A percentile compares a stretch with the other conserved stretches of the same genome.
Conservation (phyloP, 1,139 yeast genomes). For the Debaryomyces nepalensis region DNA sequence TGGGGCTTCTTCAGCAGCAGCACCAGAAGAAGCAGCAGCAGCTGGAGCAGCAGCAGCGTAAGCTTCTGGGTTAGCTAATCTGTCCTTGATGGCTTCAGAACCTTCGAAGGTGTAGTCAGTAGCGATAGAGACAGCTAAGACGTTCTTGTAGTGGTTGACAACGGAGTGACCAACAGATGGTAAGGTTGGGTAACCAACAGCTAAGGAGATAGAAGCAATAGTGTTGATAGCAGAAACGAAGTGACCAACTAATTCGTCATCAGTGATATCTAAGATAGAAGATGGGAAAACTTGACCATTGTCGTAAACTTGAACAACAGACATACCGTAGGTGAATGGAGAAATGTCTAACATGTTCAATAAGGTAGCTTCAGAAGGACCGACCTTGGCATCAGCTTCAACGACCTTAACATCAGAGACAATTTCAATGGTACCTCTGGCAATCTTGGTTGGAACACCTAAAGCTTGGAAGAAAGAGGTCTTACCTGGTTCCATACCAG, state of each 20-base stretch:
- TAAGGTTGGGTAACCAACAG: slow-evolving; percentile 98
- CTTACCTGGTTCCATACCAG: slow-evolving; percentile 99
- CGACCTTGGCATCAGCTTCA: slow-evolving; percentile 83
- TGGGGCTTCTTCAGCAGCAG: slow-evolving; percentile 66
- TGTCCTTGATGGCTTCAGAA: slow-evolving; percentile 98
- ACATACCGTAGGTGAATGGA: slow-evolving; percentile 99
- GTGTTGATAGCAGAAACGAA: slow-evolving; percentile 90
- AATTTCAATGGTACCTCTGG: slow-evolving; percentile 99
- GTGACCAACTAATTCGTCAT: slow-evolving; percentile 92
- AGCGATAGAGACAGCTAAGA: slow-evolving; percentile 97
- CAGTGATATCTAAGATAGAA: slow-evolving; percentile 96
- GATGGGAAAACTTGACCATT: slow-evolving; percentile 98
- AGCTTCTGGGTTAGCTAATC: slow-evolving; percentile 80
- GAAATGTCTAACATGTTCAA: slow-evolving; percentile 99
- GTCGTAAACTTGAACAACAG: slow-evolving; percentile 96
- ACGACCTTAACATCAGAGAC: slow-evolving; percentile 97
- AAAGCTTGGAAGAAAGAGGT: slow-evolving; percentile 99
- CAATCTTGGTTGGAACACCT: slow-evolving; percentile 99
- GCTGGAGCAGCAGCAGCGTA: slow-evolving; percentile 99
- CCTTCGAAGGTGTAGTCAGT: slow-evolving; percentile 99
- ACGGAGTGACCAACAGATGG: slow-evolving; percentile 99
- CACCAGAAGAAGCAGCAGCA: slow-evolving; percentile 88
- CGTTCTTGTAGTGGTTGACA: slow-evolving; percentile 99
- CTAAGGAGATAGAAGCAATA: slow-evolving; percentile 96
- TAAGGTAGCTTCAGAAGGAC: slow-evolving; percentile 99